These are phyloP conservation scores for Thelephora ganbajun DNA, from an alignment of 768 basidiomycete species.

Conservation along the genomic window DNA sequence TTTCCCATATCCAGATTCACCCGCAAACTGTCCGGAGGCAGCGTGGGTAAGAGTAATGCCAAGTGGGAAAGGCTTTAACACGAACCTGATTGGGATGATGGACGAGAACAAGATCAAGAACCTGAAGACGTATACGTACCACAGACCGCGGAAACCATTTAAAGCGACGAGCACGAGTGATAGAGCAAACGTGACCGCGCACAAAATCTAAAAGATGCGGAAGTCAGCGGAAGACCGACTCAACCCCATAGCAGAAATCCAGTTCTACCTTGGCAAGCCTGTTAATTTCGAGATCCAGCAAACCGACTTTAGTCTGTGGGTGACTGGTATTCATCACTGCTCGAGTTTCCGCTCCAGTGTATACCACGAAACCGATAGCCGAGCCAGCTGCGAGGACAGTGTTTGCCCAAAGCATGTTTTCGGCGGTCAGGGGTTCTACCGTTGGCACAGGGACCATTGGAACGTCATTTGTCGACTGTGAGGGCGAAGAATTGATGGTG, in stretches of 20 bases:
- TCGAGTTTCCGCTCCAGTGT: conserved; percentile 89
- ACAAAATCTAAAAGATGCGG: conserved; percentile 55
- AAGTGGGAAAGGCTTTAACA: conserved; percentile 2
- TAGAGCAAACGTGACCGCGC: conserved; percentile 83
- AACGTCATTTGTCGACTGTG: conserved; percentile 19
- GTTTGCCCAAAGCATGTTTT: conserved; percentile 95
- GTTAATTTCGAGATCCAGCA: conserved; percentile 91
- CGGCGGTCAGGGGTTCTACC: conserved; percentile 81
- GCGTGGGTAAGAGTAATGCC: not conserved
- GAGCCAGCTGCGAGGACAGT: conserved; percentile 94
- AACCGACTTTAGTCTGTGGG: conserved; percentile 86
- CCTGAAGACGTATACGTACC: conserved; percentile 94
- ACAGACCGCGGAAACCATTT: conserved; percentile 89
- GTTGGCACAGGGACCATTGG: conserved; percentile 26
- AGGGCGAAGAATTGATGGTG: conserved; percentile 45
- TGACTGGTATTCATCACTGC: conserved; percentile 99
- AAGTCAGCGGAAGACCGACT: not conserved
- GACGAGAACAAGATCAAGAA: conserved; percentile 97
- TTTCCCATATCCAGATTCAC: conserved; percentile 99
- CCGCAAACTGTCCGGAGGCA: conserved; percentile 49
- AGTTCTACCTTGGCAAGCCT: conserved; percentile 74
- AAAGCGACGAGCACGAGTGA: conserved; percentile 87
- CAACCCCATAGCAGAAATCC: not conserved
- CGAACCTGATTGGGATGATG: conserved; percentile 96
- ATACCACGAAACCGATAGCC: conserved; percentile 85